Percentiles rank a stretch among this genome's conserved stretches.
These are phyloP conservation scores for Microbotryum intermedium DNA, from an alignment of 1,284 basidiomycete species.

Conservation along the genomic window DNA sequence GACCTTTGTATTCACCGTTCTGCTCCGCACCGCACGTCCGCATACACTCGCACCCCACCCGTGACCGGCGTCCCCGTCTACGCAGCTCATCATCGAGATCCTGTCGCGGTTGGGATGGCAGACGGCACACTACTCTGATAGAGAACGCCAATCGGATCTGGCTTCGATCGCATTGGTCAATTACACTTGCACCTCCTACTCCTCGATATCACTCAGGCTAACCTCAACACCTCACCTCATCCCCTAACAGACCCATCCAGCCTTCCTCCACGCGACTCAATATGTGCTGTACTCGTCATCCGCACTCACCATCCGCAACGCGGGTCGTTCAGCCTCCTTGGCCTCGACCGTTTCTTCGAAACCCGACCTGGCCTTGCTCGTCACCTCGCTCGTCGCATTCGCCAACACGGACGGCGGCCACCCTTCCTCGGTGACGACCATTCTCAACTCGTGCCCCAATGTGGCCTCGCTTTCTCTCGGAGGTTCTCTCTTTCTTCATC, in stretches of 20 bases:
- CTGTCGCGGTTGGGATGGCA: neutral
- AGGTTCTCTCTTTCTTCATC: neutral
- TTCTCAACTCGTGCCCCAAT: neutral
- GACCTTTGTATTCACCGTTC: too few relatives aligned
- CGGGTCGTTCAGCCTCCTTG: constrained; percentile 13
- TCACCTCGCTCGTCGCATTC: constrained; percentile 3
- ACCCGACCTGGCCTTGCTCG: neutral
- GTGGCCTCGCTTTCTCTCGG: neutral
- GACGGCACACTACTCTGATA: neutral
- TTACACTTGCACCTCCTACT: too few relatives aligned
- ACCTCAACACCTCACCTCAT: neutral
- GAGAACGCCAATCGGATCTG: constrained; percentile 14
- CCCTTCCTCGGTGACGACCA: neutral
- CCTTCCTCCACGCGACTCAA: neutral
- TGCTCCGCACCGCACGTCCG: neutral
- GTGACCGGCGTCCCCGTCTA: neutral
- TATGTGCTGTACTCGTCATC: constrained; percentile 5
- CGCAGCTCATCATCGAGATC: constrained; percentile 13
- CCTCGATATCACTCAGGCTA: neutral
- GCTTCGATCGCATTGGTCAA: constrained; percentile 5
- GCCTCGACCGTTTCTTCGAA: neutral
- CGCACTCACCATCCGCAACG: constrained; percentile 8
- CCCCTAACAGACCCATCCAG: constrained; percentile 1
- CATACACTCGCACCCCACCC: neutral
- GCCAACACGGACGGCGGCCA: constrained; percentile 3